These are phyloP conservation scores for Perkinsus chesapeaki DNA, from an alignment of 169 alveolate genomes.

Conservation along the genomic window DNA sequence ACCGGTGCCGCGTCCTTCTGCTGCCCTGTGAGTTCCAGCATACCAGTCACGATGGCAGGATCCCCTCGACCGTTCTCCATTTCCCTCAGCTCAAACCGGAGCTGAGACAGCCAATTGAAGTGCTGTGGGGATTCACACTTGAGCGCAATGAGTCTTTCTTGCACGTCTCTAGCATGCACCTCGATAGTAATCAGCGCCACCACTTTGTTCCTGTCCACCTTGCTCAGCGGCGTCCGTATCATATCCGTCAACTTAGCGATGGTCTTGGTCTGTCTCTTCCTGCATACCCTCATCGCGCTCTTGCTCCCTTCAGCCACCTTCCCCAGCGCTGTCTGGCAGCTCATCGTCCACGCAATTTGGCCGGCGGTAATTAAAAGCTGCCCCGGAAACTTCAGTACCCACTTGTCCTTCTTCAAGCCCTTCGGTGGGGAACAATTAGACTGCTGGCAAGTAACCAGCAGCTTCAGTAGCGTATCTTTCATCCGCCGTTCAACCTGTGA, in stretches of 20 bases:
- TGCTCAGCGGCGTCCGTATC: constrained; percentile 65
- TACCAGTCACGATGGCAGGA: not conserved
- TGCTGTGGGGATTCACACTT: constrained; percentile 67
- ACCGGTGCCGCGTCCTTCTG: constrained; percentile 37
- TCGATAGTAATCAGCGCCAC: constrained; percentile 87
- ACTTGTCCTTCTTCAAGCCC: constrained; percentile 61
- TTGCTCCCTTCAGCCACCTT: constrained; percentile 69
- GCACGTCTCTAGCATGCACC: constrained; percentile 81
- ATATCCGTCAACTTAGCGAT: constrained; percentile 71
- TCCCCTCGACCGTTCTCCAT: constrained; percentile 20
- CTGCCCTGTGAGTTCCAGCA: constrained; percentile 4
- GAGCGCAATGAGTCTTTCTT: constrained; percentile 60
- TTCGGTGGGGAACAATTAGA: constrained; percentile 37
- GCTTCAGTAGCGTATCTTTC: constrained; percentile 49
- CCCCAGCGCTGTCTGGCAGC: constrained; percentile 63
- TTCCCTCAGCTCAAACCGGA: constrained; percentile 73
- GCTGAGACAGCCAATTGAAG: constrained; percentile 86
- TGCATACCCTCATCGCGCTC: constrained; percentile 69
- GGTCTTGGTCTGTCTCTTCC: constrained; percentile 70
- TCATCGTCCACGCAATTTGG: constrained; percentile 80
- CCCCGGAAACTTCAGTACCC: constrained; percentile 64
- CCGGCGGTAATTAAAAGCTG: constrained; percentile 78
- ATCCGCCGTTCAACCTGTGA: constrained; percentile 35
- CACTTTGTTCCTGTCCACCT: constrained; percentile 67
- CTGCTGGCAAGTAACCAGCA: constrained; percentile 42